Base-by-base conservation (phyloP, 139 green algal species). In the Nannochloris sp. region DNA sequence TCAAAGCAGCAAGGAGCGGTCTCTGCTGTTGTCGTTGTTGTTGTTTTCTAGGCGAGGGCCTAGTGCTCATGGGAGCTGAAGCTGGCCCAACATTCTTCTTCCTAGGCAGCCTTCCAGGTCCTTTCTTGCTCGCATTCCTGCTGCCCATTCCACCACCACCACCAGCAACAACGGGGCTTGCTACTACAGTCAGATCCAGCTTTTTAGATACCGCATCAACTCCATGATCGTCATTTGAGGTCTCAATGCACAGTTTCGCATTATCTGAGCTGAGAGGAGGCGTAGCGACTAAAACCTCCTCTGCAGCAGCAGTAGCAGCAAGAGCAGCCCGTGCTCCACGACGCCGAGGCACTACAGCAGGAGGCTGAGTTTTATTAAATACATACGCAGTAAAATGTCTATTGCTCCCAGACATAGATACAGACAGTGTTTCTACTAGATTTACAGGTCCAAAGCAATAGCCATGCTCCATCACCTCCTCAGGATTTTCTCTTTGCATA, bases 371-470 rank as follows among this genome's bases (percentile, higher is more conserved):
- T 31, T 63, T 64, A 59, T 68, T 64, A 69, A 95, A 95, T 4
- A 95, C 60, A 56, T 95, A 95, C 0, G 85, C 83, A 34, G 71
- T 85, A 81, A 95, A 95, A 53, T 65, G 80, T 39, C 83, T 80
- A 1, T 86, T 86, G 66, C 82, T 91, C 48, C 87, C 88, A 54
- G 25, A 35, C 90, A 96, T 96, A 53, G 63, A 82, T 60, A 97
- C 90, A 0, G 74, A n/a, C 58, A 95, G 89, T 48, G 70, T 76
- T 30, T 65, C 67, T 32, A 92, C 78, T 2, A 97, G 80, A 35
- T 68, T 13, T 53, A 97, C 46, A 2, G 71, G 60, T 0, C 85
- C 87, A 82, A 97, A 97, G 34, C 85, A 87, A 29, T 87, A 56
- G 12, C 7, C 32, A 14, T 57, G 34, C 0, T 33, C 60, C 90